Conservation (phyloP, 805 yeast genomes). For the Starmerella cellae region DNA sequence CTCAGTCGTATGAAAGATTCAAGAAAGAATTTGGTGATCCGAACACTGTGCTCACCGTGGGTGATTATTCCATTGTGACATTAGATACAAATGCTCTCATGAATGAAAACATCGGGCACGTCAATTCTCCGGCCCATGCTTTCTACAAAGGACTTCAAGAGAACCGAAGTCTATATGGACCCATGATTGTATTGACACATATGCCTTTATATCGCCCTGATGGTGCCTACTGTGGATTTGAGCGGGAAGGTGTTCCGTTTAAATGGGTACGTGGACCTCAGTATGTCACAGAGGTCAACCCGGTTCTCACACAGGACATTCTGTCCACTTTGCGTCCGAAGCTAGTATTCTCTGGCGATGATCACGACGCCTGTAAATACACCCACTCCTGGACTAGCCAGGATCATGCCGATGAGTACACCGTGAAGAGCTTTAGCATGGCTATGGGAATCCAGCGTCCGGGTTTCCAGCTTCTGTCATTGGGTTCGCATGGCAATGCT, state of each 20-base stretch:
- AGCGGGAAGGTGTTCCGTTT: constrained; percentile 56
- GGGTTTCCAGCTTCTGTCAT: constrained; percentile 69
- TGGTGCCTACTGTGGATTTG: constrained; percentile 51
- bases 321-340: constrained; percentile 50
- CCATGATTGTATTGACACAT: constrained; percentile 52
- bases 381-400: constrained; percentile 34
- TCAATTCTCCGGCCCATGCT: constrained; percentile 37
- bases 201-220: constrained; percentile 75
- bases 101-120: constrained; percentile 36
- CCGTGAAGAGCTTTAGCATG: constrained; percentile 84
- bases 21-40: constrained; percentile 61
- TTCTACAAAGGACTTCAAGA: constrained; percentile 35
- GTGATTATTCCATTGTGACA: constrained; percentile 61
- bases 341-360: constrained; percentile 79
- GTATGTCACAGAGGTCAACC: constrained; percentile 77
- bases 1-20: constrained; percentile 49
- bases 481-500: constrained; percentile 25
- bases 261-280: constrained; percentile 68
- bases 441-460: constrained; percentile 81
- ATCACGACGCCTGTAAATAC: constrained; percentile 87
- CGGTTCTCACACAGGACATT: constrained; percentile 44
- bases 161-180: constrained; percentile 2
- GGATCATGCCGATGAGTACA: constrained; percentile 45
- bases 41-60: constrained; percentile 38
- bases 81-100: constrained; percentile 77